A percentile compares a stretch with the other conserved stretches of the same genome.
phyloP scores from a whole-genome alignment of 345 rosid genomes.

The Lenwebbia sp. region DNA sequence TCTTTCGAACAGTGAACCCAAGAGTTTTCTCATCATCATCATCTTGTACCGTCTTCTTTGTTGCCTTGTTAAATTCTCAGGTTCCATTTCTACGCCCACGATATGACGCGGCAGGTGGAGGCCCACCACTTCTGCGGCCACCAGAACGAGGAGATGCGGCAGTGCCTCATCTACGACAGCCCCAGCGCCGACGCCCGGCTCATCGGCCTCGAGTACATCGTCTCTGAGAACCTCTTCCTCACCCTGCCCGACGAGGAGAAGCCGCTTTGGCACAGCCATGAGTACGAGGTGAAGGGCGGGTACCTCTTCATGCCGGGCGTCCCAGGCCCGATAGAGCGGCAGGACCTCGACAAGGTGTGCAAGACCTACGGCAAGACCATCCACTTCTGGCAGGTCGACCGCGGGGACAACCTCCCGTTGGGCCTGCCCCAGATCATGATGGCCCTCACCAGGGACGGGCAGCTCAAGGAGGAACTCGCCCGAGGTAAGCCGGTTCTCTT shows the following conservation, averaged over 20 bases:
- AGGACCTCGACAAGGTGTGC: slow-evolving; percentile 56
- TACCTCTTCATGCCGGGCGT: slow-evolving; percentile 60
- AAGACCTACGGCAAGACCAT: slow-evolving; percentile 63
- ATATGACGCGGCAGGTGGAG: slow-evolving; percentile 79
- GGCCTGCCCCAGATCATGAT: slow-evolving; percentile 72
- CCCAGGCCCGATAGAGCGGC: slow-evolving; percentile 44
- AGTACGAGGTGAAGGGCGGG: slow-evolving; percentile 82
- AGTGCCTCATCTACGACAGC: slow-evolving; percentile 65
- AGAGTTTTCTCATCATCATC: background rate
- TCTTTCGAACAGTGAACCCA: background rate
- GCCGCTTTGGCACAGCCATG: slow-evolving; percentile 68
- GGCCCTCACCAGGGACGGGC: slow-evolving; percentile 60
- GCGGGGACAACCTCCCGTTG: slow-evolving; percentile 59
- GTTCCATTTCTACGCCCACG: slow-evolving; percentile 58
- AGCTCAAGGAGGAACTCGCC: slow-evolving; percentile 42
- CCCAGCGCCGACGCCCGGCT: slow-evolving; percentile 39
- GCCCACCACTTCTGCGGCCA: slow-evolving; percentile 74
- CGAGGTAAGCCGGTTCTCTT: slow-evolving; percentile 9
- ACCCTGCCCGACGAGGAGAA: slow-evolving; percentile 63
- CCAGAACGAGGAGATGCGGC: slow-evolving; percentile 77
- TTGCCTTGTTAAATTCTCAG: slow-evolving; percentile 13
- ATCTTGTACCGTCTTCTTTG: background rate
- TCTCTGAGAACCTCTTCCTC: slow-evolving; percentile 61
- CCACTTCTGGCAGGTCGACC: slow-evolving; percentile 90
- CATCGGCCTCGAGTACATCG: slow-evolving; percentile 65